Percentiles rank a stretch among this genome's conserved stretches.
phyloP scores from a whole-genome alignment of 2,329 filamentous ascomycete species.

The Cordyceps cicadae region DNA sequence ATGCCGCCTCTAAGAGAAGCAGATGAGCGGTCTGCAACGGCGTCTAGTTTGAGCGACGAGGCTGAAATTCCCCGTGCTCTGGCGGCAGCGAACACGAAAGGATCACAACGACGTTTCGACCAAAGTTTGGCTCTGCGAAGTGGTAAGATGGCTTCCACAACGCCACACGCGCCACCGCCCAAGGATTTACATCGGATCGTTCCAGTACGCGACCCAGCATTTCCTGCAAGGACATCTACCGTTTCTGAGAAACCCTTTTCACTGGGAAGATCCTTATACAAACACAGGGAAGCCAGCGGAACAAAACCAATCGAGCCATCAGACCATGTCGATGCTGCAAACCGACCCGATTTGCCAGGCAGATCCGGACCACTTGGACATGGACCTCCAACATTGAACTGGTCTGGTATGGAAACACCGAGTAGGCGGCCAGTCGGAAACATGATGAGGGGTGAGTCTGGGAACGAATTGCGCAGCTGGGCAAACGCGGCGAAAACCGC shows the following conservation, averaged over 20 bases:
- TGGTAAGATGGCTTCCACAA: constrained; percentile 15
- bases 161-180: constrained; percentile 17
- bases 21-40: constrained; percentile 19
- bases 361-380: not conserved
- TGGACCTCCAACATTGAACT: not conserved
- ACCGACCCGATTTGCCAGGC: not conserved
- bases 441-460: not conserved
- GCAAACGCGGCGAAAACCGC: not conserved
- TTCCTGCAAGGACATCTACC: not conserved
- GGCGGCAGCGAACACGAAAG: not conserved
- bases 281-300: not conserved
- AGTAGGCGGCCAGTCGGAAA: not conserved
- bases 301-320: not conserved
- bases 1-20: constrained; percentile 26
- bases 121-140: not conserved
- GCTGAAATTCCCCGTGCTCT: not conserved
- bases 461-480: not conserved
- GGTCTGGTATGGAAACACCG: not conserved
- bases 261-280: not conserved
- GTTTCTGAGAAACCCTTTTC: not conserved
- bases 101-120: not conserved
- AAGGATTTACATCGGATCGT: constrained; percentile 4
- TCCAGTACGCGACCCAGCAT: not conserved
- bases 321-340: not conserved
- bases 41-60: constrained; percentile 18